These are phyloP conservation scores for Fusarium floridanum DNA, from an alignment of 2,329 filamentous ascomycete species.

Conservation along the genomic window DNA sequence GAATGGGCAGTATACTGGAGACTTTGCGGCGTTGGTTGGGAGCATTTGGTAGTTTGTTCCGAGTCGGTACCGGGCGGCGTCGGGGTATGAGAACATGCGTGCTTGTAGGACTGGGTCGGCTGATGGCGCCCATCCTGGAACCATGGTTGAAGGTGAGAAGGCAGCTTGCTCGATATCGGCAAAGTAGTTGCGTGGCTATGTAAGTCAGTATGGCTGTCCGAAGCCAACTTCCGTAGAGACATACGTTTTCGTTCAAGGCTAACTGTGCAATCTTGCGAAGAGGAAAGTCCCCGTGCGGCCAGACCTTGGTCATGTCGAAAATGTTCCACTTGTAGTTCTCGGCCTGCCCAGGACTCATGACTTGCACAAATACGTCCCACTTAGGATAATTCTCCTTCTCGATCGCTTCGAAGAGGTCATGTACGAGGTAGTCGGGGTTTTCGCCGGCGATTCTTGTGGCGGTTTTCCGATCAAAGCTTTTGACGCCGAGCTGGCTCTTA, in stretches of 20 bases:
- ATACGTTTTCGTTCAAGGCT: constrained; percentile 74
- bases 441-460: constrained; percentile 53
- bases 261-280: constrained; percentile 71
- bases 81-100: constrained; percentile 72
- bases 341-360: constrained; percentile 72
- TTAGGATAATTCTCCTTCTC: constrained; percentile 69
- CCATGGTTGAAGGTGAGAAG: constrained; percentile 74
- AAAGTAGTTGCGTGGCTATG: constrained; percentile 63
- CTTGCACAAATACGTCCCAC: constrained; percentile 75
- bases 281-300: constrained; percentile 77
- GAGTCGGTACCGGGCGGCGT: constrained; percentile 73
- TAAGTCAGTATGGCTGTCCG: neutral
- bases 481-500: constrained; percentile 72
- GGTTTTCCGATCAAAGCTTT: constrained; percentile 58
- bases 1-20: neutral
- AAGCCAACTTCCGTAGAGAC: neutral
- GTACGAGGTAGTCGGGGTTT: constrained; percentile 73
- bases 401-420: constrained; percentile 75
- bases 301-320: constrained; percentile 78
- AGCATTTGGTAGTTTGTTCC: constrained; percentile 69
- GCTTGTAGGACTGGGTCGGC: constrained; percentile 71
- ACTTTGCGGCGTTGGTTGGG: constrained; percentile 3
- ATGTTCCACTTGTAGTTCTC: constrained; percentile 75
- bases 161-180: constrained; percentile 76
- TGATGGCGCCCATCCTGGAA: constrained; percentile 72